Conservation (phyloP, 306 rosid species). For the Cicer yamashitae region DNA sequence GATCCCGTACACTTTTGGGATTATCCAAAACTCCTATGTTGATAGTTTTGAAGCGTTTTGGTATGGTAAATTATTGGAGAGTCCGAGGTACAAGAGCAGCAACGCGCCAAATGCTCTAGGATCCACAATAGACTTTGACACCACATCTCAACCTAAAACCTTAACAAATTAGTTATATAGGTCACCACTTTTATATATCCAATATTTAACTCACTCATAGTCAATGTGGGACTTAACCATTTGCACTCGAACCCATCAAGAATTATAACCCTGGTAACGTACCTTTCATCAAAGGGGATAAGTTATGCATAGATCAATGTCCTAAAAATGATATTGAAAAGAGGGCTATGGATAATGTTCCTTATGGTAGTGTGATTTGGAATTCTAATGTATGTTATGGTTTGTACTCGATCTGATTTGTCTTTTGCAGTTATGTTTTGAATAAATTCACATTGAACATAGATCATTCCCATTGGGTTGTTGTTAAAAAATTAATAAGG, state of each 20-base stretch:
- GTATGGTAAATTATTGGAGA: not conserved
- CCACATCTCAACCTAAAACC: too few relatives aligned
- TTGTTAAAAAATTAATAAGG: not conserved
- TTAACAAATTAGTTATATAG: too few relatives aligned
- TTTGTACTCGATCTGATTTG: not conserved
- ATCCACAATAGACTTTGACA: too few relatives aligned
- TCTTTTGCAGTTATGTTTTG: not conserved
- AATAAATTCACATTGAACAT: not conserved
- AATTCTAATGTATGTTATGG: not conserved
- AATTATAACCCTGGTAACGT: not conserved
- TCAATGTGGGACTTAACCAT: too few relatives aligned
- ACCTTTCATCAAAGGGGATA: not conserved
- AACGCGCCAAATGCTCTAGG: too few relatives aligned
- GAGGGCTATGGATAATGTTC: not conserved
- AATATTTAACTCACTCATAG: too few relatives aligned
- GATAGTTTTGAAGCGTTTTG: not conserved
- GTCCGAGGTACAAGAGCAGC: too few relatives aligned
- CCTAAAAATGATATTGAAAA: not conserved
- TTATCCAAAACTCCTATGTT: not conserved
- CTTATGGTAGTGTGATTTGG: not conserved
- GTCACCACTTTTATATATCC: too few relatives aligned
- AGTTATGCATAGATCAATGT: not conserved
- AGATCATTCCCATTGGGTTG: not conserved
- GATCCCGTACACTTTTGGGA: not conserved
- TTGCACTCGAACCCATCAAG: not conserved